A percentile compares a stretch with the other conserved stretches of the same genome.
phyloP scores from a whole-genome alignment of 352 stramenopile species.

The Proteromonas lacertae region DNA sequence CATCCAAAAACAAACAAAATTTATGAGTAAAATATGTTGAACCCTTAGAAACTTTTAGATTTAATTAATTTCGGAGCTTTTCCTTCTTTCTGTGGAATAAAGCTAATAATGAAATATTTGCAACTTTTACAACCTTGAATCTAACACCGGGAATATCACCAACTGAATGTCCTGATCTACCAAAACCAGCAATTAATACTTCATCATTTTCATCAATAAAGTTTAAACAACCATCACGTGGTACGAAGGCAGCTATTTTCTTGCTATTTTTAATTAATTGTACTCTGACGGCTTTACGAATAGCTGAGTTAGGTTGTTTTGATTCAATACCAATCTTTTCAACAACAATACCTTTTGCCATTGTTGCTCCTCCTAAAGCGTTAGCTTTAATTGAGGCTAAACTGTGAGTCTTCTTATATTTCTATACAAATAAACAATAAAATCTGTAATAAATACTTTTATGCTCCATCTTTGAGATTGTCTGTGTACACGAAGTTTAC shows the following conservation, averaged over 20 bases:
- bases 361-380: constrained; percentile 93
- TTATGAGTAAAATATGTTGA: too few species aligned
- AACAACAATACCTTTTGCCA: constrained; percentile 99
- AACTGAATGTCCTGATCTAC: constrained; percentile 89
- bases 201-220: constrained; percentile 99
- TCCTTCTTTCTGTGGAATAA: constrained; percentile 99
- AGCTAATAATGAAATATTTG: constrained; percentile 3
- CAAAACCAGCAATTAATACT: constrained; percentile 97
- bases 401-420: constrained; percentile 98
- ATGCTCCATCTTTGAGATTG: constrained; percentile 82
- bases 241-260: constrained; percentile 99
- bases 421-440: constrained; percentile 14
- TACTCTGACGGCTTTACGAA: constrained; percentile 97
- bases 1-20: too few species aligned
- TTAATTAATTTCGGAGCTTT: constrained; percentile 77
- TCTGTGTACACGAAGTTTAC: constrained; percentile 93
- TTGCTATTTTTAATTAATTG: constrained; percentile 99
- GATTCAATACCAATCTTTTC: constrained; percentile 99
- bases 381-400: constrained; percentile 95
- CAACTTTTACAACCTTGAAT: constrained; percentile 69
- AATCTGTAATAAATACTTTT: constrained; percentile 19
- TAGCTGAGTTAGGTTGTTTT: constrained; percentile 99
- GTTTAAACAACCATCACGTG: constrained; percentile 98
- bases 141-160: constrained; percentile 99
- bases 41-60: neutral